Percentiles rank a stretch among this genome's conserved stretches.
These are phyloP conservation scores for Xylaria sp. DNA, from an alignment of 2,329 filamentous ascomycete genomes.

Conservation along the genomic window DNA sequence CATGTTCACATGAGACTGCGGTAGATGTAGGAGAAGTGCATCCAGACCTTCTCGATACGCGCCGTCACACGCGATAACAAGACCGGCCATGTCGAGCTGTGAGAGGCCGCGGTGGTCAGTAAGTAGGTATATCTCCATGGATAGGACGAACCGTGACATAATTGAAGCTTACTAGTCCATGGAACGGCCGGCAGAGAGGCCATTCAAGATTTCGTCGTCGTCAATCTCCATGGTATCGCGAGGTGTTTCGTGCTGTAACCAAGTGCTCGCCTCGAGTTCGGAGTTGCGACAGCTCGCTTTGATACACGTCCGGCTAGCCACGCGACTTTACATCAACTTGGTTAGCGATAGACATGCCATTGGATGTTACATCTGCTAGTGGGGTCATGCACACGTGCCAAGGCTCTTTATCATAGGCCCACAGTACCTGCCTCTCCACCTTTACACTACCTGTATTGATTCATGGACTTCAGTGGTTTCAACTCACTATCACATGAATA, in stretches of 20 bases:
- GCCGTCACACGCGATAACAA: slow-evolving; percentile 52
- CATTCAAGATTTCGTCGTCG: slow-evolving; percentile 61
- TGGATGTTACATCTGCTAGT: slow-evolving; percentile 2
- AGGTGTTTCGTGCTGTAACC: neutral
- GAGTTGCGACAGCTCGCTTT: slow-evolving; percentile 29
- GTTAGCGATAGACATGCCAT: slow-evolving; percentile 1
- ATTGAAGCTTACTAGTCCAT: slow-evolving; percentile 65
- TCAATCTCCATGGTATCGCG: slow-evolving; percentile 65
- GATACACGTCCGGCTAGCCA: slow-evolving; percentile 4
- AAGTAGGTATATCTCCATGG: slow-evolving; percentile 34
- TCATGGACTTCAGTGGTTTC: too few relatives aligned
- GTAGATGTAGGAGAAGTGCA: slow-evolving; percentile 39
- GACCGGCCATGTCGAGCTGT: slow-evolving; percentile 53
- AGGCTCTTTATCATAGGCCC: neutral
- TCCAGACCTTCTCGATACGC: slow-evolving; percentile 62
- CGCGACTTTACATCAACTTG: neutral
- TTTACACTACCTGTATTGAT: too few relatives aligned
- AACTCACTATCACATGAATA: too few relatives aligned
- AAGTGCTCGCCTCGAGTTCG: slow-evolving; percentile 8
- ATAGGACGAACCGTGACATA: neutral
- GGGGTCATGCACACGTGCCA: slow-evolving; percentile 1
- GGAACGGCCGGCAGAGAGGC: slow-evolving; percentile 61
- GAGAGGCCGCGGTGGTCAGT: slow-evolving; percentile 40
- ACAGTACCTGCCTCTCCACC: too few relatives aligned
- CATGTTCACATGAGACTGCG: slow-evolving; percentile 3